Percentiles rank a stretch among this genome's conserved stretches.
Conservation (phyloP, 2,329 filamentous ascomycete species). For the Colletotrichum abscissum region DNA sequence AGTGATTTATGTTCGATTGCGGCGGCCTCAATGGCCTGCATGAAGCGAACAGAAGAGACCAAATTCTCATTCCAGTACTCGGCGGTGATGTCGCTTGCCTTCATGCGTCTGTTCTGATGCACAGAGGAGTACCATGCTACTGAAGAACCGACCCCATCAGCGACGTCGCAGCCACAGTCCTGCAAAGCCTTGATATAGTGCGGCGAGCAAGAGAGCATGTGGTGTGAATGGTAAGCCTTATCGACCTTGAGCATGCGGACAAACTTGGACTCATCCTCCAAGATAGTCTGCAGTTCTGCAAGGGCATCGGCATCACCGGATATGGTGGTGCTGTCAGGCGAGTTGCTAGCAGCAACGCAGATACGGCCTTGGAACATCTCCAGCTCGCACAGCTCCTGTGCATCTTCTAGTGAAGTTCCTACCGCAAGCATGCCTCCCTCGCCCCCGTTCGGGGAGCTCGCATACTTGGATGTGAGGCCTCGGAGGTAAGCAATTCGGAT, state of each 20-base stretch:
- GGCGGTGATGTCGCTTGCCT: not conserved
- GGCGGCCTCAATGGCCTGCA: slow-evolving; percentile 27
- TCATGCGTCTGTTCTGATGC: not conserved
- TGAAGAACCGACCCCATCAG: not conserved
- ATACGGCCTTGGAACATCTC: slow-evolving; percentile 35
- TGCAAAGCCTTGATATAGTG: not conserved
- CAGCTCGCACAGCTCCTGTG: slow-evolving; percentile 18
- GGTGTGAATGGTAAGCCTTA: slow-evolving; percentile 42
- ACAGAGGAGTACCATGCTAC: not conserved
- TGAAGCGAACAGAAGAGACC: slow-evolving; percentile 33
- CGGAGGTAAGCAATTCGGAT: slow-evolving; percentile 40
- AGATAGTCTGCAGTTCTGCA: slow-evolving; percentile 35
- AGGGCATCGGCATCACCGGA: slow-evolving; percentile 44
- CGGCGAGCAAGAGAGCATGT: not conserved
- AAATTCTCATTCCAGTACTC: slow-evolving; percentile 2
- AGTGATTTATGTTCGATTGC: slow-evolving; percentile 24
- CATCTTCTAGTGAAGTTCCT: slow-evolving; percentile 36
- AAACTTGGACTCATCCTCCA: slow-evolving; percentile 39
- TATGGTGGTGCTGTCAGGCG: slow-evolving; percentile 38
- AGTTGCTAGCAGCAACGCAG: slow-evolving; percentile 40
- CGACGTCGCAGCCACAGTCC: not conserved
- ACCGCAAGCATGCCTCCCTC: slow-evolving; percentile 41
- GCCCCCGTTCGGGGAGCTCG: slow-evolving; percentile 19
- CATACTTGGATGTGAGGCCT: slow-evolving; percentile 15
- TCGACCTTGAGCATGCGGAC: slow-evolving; percentile 43